Evolutionary conservation across 2,329 filamentous ascomycete genomes (phyloP).

Genomic region (Dactylellina cionopaga): DNA sequence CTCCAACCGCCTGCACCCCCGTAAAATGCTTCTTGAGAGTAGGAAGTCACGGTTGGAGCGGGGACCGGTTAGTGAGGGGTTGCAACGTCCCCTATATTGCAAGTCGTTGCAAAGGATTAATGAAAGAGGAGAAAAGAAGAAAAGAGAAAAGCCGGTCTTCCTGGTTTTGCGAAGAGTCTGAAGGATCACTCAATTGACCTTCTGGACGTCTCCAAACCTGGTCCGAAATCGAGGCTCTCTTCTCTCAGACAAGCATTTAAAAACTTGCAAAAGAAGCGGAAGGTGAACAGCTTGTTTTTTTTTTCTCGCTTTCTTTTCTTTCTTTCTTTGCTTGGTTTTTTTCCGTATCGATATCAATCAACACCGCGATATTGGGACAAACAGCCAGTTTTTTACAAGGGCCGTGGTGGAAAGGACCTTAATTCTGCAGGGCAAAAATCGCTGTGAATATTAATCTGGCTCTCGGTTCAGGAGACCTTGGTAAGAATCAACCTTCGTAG

Average conservation of each 20-base stretch:
- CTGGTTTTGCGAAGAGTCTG: conserved; percentile 21
- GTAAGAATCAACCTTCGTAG: not conserved
- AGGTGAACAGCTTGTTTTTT: conserved; percentile 24
- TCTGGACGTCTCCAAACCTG: conserved; percentile 34
- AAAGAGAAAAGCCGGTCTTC: conserved; percentile 5
- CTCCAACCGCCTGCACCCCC: conserved; percentile 50
- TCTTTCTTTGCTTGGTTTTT: no score
- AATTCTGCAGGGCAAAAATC: not conserved
- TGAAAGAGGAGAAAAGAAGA: not conserved
- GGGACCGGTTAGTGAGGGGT: conserved; percentile 50
- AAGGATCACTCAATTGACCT: conserved; percentile 46
- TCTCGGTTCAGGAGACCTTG: not conserved
- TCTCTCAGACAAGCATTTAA: conserved; percentile 39
- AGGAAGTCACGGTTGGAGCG: conserved; percentile 51
- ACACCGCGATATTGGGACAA: conserved; percentile 44
- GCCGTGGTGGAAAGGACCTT: conserved; percentile 34
- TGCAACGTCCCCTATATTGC: conserved; percentile 50
- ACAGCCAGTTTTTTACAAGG: conserved; percentile 37
- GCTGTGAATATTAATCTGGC: not conserved
- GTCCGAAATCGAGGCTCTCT: not conserved
- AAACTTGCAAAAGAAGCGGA: conserved; percentile 11
- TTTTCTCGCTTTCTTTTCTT: no score
- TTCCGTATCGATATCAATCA: conserved; percentile 23
- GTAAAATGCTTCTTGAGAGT: conserved; percentile 51
- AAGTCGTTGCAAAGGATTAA: conserved; percentile 10